phyloP scores from a whole-genome alignment of 2,329 filamentous ascomycete species.

The Ophiosphaerella herpotricha region DNA sequence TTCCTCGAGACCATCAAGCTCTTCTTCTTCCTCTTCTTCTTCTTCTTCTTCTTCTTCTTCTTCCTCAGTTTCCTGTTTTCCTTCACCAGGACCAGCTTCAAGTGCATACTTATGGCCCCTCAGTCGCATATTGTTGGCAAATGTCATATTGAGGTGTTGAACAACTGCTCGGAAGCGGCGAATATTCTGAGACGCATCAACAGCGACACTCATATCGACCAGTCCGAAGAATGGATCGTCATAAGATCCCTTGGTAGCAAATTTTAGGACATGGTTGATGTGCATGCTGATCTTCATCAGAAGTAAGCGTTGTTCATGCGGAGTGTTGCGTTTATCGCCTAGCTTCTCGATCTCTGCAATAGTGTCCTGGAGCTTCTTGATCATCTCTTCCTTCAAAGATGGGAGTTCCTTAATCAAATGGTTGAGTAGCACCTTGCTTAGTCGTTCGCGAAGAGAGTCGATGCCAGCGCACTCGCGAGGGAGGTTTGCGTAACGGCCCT shows the following conservation, averaged over 20 bases:
- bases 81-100: no score
- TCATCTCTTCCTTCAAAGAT: constrained; percentile 37
- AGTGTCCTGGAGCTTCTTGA: constrained; percentile 29
- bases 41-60: no score
- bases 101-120: no score
- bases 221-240: constrained; percentile 56
- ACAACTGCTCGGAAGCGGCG: constrained; percentile 60
- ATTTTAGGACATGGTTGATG: constrained; percentile 53
- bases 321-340: constrained; percentile 54
- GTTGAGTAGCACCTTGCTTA: constrained; percentile 56
- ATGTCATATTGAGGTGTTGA: constrained; percentile 56
- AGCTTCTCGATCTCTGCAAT: constrained; percentile 50
- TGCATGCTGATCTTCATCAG: constrained; percentile 53
- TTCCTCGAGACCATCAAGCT: no score
- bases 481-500: constrained; percentile 33
- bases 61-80: no score
- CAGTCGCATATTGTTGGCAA: constrained; percentile 54
- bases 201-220: constrained; percentile 16
- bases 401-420: constrained; percentile 46
- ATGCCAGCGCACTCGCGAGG: constrained; percentile 52
- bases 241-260: constrained; percentile 59
- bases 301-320: constrained; percentile 55
- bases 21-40: no score
- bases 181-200: constrained; percentile 30
- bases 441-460: constrained; percentile 50